These are phyloP conservation scores for Arabis alpina DNA, from an alignment of 345 rosid genomes.

Conservation along the genomic window DNA sequence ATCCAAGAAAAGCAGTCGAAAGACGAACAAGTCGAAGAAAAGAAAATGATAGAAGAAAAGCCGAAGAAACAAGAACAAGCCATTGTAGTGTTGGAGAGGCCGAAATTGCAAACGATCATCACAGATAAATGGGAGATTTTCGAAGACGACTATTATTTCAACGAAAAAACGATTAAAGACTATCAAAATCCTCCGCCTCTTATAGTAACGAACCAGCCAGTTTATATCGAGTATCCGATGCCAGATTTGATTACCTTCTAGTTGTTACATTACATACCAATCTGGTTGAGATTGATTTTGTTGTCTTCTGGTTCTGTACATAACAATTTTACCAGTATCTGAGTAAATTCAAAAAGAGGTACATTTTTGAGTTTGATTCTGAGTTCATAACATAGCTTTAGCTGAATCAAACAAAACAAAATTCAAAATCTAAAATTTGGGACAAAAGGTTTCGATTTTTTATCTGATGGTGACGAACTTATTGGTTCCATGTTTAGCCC, in stretches of 20 bases:
- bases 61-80: conserved; percentile 6
- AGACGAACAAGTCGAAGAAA: conserved; percentile 1
- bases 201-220: conserved; percentile 30
- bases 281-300: conserved; percentile 28
- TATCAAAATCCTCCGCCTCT: conserved; percentile 31
- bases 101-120: conserved; percentile 35
- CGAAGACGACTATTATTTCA: conserved; percentile 33
- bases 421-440: conserved; percentile 13
- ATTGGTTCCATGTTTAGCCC: conserved; percentile 98
- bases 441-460: conserved; percentile 2
- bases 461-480: conserved; percentile 96
- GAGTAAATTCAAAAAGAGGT: conserved; percentile 28
- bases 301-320: conserved; percentile 40
- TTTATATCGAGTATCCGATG: conserved; percentile 33
- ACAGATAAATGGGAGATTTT: conserved; percentile 43
- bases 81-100: conserved; percentile 22
- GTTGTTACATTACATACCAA: conserved; percentile 3
- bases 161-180: conserved; percentile 8
- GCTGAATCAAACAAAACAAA: background rate
- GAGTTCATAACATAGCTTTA: conserved; percentile 2
- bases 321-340: conserved; percentile 34
- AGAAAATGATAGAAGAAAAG: conserved; percentile 8
- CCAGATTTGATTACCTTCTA: conserved; percentile 49
- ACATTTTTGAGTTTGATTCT: conserved; percentile 32
- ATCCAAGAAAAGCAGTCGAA: conserved; percentile 27